phyloP scores from a whole-genome alignment of 148 eudicot species.

The Rhododendron henanense region DNA sequence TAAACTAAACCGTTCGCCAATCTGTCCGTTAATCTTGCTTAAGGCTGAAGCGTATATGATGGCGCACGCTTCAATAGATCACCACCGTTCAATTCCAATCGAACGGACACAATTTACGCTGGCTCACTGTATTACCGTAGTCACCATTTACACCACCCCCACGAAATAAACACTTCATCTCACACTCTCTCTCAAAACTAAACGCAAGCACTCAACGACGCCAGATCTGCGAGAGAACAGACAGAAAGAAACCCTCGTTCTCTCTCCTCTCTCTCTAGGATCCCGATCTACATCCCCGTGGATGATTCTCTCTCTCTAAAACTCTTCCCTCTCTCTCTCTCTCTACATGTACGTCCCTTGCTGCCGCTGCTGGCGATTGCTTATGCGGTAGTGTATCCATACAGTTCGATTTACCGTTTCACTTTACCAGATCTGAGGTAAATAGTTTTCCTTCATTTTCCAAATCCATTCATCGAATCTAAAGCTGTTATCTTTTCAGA shows the following conservation, averaged over 20 bases:
- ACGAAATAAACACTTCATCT: neutral
- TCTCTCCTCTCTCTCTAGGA: neutral
- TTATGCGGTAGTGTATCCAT: neutral
- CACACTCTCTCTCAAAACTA: neutral
- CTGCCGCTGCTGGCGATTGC: neutral
- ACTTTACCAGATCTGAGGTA: neutral
- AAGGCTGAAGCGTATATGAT: neutral
- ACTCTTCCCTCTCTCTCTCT: neutral
- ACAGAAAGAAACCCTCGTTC: neutral
- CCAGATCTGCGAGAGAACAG: conserved; percentile 1
- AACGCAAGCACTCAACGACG: neutral
- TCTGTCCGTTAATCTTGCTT: neutral
- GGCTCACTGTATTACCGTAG: neutral
- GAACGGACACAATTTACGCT: neutral
- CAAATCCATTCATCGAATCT: neutral
- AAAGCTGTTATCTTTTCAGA: neutral
- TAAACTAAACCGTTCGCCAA: neutral
- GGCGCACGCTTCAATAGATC: neutral
- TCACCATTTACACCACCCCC: neutral
- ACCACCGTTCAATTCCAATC: neutral
- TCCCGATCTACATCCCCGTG: neutral
- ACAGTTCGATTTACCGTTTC: neutral
- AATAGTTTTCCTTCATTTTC: neutral
- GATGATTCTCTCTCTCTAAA: neutral
- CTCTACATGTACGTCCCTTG: neutral